These are phyloP conservation scores for Trametes pubescens DNA, from an alignment of 1,284 basidiomycete genomes.

Conservation along the genomic window DNA sequence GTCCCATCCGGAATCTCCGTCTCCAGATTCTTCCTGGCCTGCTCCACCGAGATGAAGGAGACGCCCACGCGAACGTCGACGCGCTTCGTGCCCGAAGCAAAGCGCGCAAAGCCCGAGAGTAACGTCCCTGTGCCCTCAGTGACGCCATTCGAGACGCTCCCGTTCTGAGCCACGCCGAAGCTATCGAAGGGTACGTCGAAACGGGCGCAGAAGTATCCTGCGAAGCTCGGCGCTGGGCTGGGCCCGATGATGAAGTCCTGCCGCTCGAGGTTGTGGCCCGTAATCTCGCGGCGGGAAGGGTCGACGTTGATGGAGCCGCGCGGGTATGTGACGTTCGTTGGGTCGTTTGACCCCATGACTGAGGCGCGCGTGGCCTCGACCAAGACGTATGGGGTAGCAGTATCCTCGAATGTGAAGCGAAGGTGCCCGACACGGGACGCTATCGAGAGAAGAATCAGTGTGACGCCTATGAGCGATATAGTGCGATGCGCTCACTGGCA, in stretches of 20 bases:
- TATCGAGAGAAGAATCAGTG: slow-evolving; percentile 40
- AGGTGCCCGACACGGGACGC: slow-evolving; percentile 84
- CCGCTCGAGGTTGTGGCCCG: slow-evolving; percentile 75
- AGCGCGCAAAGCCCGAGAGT: slow-evolving; percentile 67
- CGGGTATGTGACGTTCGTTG: slow-evolving; percentile 69
- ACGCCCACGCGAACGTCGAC: slow-evolving; percentile 77
- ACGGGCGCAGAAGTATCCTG: slow-evolving; percentile 81
- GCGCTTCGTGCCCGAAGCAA: slow-evolving; percentile 47
- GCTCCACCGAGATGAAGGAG: slow-evolving; percentile 81
- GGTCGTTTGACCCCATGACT: slow-evolving; percentile 66
- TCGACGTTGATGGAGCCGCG: slow-evolving; percentile 64
- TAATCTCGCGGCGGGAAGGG: slow-evolving; percentile 60
- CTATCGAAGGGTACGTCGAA: slow-evolving; percentile 62
- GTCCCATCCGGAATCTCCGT: slow-evolving; percentile 69
- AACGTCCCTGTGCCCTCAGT: slow-evolving; percentile 48
- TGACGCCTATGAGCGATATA: not conserved
- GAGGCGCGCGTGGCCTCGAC: slow-evolving; percentile 75
- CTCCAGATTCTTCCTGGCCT: slow-evolving; percentile 72
- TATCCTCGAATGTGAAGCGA: slow-evolving; percentile 70
- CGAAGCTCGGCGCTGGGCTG: slow-evolving; percentile 58
- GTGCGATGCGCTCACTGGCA: slow-evolving; percentile 60
- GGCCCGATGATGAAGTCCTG: slow-evolving; percentile 79
- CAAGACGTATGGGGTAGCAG: slow-evolving; percentile 64
- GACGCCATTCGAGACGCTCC: slow-evolving; percentile 45
- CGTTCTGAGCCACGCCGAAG: slow-evolving; percentile 61